Evolutionary conservation across 805 yeast genomes (phyloP), one percentile per base, ranked within the genome.

Genomic region (Jamesozyma rosinii): DNA sequence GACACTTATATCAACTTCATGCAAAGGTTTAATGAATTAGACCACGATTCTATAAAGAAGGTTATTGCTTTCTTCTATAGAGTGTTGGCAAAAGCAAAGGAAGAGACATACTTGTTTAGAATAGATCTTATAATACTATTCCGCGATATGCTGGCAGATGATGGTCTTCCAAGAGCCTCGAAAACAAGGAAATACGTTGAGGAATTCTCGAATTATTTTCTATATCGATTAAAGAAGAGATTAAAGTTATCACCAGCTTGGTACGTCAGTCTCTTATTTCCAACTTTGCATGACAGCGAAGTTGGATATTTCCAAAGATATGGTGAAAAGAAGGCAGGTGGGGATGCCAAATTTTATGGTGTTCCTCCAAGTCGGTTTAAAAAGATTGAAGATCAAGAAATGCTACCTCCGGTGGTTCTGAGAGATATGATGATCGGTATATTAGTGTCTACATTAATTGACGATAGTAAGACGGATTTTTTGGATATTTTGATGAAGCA

Each of bases 21-120:
- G 35, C 64, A 73, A 8, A 68, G 80, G 46, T 86, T 71, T 57
- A 68, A 66, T 40, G 95, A 86, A 44, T 61, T 89, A 30, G 61
- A 72, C 1, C 77, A 77, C 42, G 69, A 65, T 11, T 80, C 79
- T 39, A 64, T 90, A 37, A 79, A 78, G 50, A 70, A 73, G 38
- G 79, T 82, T 10, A 57, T 92, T 8, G 68, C 81, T 0, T 90
- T 76, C 55, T 78, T 88, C 54, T 86, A 84, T 55, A 68, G 84
- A 26, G 62, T 86, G 1, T 77, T 87, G 50, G 79, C 81, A 38
- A 70, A 77, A 38, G 72, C 76, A 34, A 81, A 83, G 44, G 72
- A 70, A 40, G 77, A 79, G 35, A 67, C 79, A 0, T 63, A 75
- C 29, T 59, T 84, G 29, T 80, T 71, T 52, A 67, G 95, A 40